A percentile compares a stretch with the other conserved stretches of the same genome.
These are phyloP conservation scores for Pharnaceum exiguum DNA, from an alignment of 148 eudicot species.

Conservation along the genomic window DNA sequence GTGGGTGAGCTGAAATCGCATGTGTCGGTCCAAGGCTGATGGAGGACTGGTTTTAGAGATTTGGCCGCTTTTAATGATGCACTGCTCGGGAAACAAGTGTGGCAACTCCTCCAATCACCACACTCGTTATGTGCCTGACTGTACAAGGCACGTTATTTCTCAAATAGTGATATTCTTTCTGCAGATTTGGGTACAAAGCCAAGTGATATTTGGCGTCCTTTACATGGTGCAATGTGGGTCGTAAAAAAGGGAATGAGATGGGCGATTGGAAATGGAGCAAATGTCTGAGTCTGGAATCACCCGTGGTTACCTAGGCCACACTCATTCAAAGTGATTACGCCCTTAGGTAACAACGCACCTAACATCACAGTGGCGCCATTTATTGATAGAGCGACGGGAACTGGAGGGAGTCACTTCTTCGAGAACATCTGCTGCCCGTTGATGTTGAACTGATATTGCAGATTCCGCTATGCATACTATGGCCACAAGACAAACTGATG, in stretches of 20 bases:
- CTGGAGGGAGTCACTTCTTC: background rate
- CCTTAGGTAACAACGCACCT: no score
- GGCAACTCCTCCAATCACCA: no score
- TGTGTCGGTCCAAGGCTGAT: no score
- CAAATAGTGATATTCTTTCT: no score
- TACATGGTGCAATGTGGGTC: background rate
- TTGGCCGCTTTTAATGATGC: no score
- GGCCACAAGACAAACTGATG: background rate
- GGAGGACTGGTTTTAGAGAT: no score
- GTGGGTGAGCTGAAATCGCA: no score
- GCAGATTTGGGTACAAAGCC: background rate
- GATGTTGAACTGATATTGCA: background rate
- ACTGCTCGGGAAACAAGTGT: no score
- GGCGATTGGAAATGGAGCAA: background rate
- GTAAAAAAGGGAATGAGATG: background rate
- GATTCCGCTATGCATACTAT: background rate
- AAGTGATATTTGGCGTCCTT: background rate
- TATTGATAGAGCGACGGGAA: background rate
- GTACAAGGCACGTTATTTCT: no score
- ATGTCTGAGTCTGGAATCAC: background rate
- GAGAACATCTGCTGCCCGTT: accelerated
- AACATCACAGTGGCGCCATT: background rate
- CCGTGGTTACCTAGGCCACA: background rate
- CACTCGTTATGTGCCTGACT: no score
- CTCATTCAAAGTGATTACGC: background rate